These are phyloP conservation scores for Phytophthora uliginosa DNA, from an alignment of 352 stramenopile species.

Conservation along the genomic window DNA sequence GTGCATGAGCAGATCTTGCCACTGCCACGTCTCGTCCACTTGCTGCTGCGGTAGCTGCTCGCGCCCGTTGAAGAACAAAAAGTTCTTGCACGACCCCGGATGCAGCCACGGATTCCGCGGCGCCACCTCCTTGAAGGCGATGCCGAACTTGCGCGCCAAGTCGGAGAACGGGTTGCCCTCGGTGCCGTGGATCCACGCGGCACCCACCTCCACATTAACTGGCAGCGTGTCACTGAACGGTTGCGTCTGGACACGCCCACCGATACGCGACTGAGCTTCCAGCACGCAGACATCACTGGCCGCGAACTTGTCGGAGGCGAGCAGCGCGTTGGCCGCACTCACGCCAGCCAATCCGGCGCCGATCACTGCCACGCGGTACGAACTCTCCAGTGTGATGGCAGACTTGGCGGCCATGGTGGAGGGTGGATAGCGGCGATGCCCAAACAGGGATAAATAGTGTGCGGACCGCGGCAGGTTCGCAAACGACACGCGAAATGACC, in stretches of 20 bases:
- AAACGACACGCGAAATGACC: conserved; percentile 3
- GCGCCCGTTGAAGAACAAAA: conserved; percentile 51
- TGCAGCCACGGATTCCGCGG: conserved; percentile 70
- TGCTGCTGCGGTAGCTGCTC: conserved; percentile 38
- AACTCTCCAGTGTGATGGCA: conserved; percentile 16
- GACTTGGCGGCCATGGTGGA: conserved; percentile 20
- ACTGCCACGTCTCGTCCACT: conserved; percentile 52
- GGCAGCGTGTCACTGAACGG: conserved; percentile 54
- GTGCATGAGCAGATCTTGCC: conserved; percentile 55
- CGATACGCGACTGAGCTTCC: conserved; percentile 58
- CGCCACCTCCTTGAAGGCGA: conserved; percentile 62
- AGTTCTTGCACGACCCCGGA: conserved; percentile 52
- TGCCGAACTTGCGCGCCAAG: conserved; percentile 45
- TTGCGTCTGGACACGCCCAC: conserved; percentile 58
- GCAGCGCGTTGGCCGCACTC: conserved; percentile 51
- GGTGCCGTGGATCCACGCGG: conserved; percentile 73
- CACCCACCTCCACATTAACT: conserved; percentile 62
- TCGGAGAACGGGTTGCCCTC: conserved; percentile 54
- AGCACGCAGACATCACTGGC: conserved; percentile 53
- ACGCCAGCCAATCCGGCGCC: conserved; percentile 62
- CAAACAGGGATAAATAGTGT: not conserved
- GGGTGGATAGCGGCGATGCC: not conserved
- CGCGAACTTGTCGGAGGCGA: conserved; percentile 42
- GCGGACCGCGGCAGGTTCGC: not conserved
- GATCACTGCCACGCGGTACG: conserved; percentile 55